phyloP scores from a whole-genome alignment of 768 basidiomycete species.

The Pulveroboletus sp. region DNA sequence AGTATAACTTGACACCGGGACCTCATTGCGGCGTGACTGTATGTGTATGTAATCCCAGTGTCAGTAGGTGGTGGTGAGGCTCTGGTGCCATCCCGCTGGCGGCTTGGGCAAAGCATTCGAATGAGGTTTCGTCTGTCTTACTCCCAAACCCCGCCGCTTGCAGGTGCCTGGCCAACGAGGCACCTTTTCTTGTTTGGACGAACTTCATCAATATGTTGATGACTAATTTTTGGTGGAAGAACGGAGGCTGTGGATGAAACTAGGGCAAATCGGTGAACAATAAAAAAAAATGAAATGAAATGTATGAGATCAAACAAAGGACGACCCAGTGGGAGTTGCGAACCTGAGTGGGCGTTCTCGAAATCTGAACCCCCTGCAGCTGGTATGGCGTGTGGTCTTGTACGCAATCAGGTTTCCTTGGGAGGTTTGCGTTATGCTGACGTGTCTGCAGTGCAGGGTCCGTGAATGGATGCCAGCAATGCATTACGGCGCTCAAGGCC shows the following conservation, averaged over 20 bases:
- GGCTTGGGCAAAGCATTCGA: conserved; percentile 14
- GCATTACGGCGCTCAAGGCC: conserved; percentile 24
- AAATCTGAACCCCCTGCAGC: conserved; percentile 23
- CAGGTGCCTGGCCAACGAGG: conserved; percentile 16
- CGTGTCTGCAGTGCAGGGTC: conserved; percentile 27
- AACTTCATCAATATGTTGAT: conserved; percentile 5
- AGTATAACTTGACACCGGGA: conserved; percentile 6
- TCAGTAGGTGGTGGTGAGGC: conserved; percentile 21
- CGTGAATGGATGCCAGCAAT: conserved; percentile 24
- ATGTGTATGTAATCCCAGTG: conserved; percentile 23
- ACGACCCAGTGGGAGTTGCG: conserved; percentile 8
- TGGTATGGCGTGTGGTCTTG: conserved; percentile 15
- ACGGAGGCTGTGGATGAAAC: conserved; percentile 9
- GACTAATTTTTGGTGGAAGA: conserved; percentile 6
- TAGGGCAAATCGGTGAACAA: background rate
- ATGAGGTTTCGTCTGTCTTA: conserved; percentile 5
- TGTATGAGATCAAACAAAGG: background rate
- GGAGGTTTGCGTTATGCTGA: conserved; percentile 22
- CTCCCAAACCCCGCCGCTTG: conserved; percentile 3
- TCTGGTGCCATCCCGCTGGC: conserved; percentile 4
- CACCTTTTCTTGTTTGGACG: conserved; percentile 5
- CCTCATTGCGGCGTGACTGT: conserved; percentile 20
- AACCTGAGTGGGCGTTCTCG: conserved; percentile 26
- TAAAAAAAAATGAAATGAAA: conserved; percentile 7
- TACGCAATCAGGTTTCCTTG: conserved; percentile 26